A percentile compares a stretch with the other conserved stretches of the same genome.
Conservation (phyloP, 495 filamentous ascomycete species). For the Chaetomium cochliodes region DNA sequence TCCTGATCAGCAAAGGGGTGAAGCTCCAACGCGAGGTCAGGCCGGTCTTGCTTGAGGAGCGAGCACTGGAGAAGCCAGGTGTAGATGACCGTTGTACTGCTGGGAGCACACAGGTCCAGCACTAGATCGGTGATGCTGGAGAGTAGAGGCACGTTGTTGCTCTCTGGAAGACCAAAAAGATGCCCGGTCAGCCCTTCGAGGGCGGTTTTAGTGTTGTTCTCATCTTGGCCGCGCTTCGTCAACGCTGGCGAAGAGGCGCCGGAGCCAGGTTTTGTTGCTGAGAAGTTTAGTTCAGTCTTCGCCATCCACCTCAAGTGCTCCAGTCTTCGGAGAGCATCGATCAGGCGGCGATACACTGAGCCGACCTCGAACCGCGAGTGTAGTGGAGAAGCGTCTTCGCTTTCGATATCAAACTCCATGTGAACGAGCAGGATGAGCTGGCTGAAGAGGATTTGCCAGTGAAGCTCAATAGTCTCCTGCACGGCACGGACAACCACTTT, state of each 20-base stretch:
- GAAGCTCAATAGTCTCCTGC: slow-evolving; percentile 71
- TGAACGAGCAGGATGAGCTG: slow-evolving; percentile 81
- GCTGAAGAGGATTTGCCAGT: slow-evolving; percentile 69
- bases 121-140: slow-evolving; percentile 53
- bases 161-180: slow-evolving; percentile 47
- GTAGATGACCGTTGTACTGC: slow-evolving; percentile 51
- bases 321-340: slow-evolving; percentile 67
- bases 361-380: slow-evolving; percentile 63
- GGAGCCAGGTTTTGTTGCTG: slow-evolving; percentile 38
- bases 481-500: slow-evolving; percentile 69
- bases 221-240: slow-evolving; percentile 39
- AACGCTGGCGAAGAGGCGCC: slow-evolving; percentile 29
- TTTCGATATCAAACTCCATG: slow-evolving; percentile 73
- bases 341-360: slow-evolving; percentile 63
- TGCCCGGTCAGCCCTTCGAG: slow-evolving; percentile 53
- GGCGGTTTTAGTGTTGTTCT: slow-evolving; percentile 46
- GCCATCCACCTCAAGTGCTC: slow-evolving; percentile 81
- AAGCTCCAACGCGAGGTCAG: slow-evolving; percentile 75
- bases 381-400: slow-evolving; percentile 57
- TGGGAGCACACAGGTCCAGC: slow-evolving; percentile 52
- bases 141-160: slow-evolving; percentile 39
- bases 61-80: slow-evolving; percentile 63
- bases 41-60: slow-evolving; percentile 64
- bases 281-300: slow-evolving; percentile 51
- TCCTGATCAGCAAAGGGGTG: slow-evolving; percentile 61